phyloP scores from a whole-genome alignment of 345 rosid species.

The Moringa oleifera region DNA sequence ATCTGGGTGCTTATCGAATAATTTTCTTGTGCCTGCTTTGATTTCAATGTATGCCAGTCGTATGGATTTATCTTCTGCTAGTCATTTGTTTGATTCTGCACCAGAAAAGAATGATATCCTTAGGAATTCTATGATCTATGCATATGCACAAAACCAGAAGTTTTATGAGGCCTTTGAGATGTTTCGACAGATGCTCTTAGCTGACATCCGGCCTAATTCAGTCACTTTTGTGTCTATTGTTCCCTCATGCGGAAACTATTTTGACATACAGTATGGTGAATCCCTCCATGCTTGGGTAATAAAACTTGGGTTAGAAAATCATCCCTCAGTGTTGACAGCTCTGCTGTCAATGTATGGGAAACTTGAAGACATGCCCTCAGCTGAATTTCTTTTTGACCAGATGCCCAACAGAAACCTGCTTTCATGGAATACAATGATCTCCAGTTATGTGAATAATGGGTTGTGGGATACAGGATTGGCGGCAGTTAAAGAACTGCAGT shows the following conservation, averaged over 20 bases:
- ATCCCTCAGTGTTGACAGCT: slow-evolving; percentile 34
- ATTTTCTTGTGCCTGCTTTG: slow-evolving; percentile 41
- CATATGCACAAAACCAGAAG: slow-evolving; percentile 28
- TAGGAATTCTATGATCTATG: slow-evolving; percentile 44
- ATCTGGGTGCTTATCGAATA: slow-evolving; percentile 26
- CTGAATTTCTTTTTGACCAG: too few species aligned
- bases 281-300: slow-evolving; percentile 37
- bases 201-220: slow-evolving; percentile 22
- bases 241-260: slow-evolving; percentile 27
- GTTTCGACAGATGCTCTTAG: slow-evolving; percentile 30
- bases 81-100: slow-evolving; percentile 27
- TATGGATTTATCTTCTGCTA: slow-evolving; percentile 24
- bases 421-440: too few species aligned
- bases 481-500: too few species aligned
- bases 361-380: too few species aligned
- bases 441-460: too few species aligned
- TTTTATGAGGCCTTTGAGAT: slow-evolving; percentile 31
- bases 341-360: slow-evolving; percentile 42
- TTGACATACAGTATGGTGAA: slow-evolving; percentile 20
- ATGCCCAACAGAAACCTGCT: too few species aligned
- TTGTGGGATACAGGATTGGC: too few species aligned
- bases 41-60: slow-evolving; percentile 41
- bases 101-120: slow-evolving; percentile 25
- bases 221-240: slow-evolving; percentile 39
- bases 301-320: slow-evolving; percentile 32